These are phyloP conservation scores for Crucibulum laeve DNA, from an alignment of 768 basidiomycete species.

Conservation along the genomic window DNA sequence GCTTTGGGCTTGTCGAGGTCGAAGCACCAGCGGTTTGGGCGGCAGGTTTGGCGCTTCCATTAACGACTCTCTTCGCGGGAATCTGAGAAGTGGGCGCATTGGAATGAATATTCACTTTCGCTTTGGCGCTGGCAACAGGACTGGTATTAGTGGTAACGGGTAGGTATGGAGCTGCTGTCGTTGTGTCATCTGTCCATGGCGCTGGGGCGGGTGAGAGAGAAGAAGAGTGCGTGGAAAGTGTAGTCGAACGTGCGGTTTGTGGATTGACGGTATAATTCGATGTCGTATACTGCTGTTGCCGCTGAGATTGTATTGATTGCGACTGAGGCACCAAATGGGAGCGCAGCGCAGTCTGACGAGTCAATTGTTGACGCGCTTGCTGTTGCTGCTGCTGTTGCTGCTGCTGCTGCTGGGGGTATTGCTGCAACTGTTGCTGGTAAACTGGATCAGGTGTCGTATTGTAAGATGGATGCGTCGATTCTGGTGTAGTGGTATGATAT, in stretches of 20 bases:
- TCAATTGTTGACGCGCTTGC: slow-evolving; percentile 1
- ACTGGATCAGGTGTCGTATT: slow-evolving; percentile 22
- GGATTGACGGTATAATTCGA: no score
- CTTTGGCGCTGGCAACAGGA: no score
- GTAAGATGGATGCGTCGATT: slow-evolving; percentile 20
- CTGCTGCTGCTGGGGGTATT: slow-evolving; percentile 6
- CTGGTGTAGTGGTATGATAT: slow-evolving; percentile 17
- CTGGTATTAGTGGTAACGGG: no score
- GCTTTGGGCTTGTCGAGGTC: slow-evolving; percentile 3
- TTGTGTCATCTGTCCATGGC: no score
- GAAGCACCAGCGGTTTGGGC: neutral
- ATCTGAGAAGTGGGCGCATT: neutral
- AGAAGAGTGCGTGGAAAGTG: no score
- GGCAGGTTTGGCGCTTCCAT: neutral
- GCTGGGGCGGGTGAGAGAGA: no score
- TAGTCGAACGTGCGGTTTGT: no score
- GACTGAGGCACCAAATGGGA: neutral
- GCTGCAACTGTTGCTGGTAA: slow-evolving; percentile 19
- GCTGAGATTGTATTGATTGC: neutral
- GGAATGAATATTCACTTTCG: no score
- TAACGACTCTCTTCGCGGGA: neutral
- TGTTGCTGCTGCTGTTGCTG: slow-evolving; percentile 12
- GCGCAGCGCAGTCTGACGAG: no score
- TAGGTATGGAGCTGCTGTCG: no score
- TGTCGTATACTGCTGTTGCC: no score